Percentiles rank a stretch among this genome's conserved stretches.
These are phyloP conservation scores for Starmerella stigmatis DNA, from an alignment of 805 yeast species.

Conservation along the genomic window DNA sequence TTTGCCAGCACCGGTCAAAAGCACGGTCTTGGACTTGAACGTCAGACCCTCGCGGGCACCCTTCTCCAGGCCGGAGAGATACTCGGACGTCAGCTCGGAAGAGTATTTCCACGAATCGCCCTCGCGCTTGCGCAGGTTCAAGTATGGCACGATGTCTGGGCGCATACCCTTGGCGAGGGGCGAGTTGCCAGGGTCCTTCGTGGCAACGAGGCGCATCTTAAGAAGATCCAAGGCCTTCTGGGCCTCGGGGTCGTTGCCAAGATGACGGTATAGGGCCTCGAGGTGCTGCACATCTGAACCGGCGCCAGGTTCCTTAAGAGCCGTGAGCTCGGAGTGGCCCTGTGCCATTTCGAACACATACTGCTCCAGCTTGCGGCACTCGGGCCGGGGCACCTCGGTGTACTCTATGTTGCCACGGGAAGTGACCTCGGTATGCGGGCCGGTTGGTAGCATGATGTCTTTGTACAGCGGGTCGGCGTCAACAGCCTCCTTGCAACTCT, in stretches of 20 bases:
- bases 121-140: constrained; percentile 76
- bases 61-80: constrained; percentile 80
- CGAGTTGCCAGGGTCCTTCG: background rate
- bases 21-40: constrained; percentile 76
- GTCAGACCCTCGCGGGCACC: constrained; percentile 93
- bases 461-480: constrained; percentile 83
- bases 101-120: constrained; percentile 77
- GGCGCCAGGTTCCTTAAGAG: constrained; percentile 32
- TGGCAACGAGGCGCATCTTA: constrained; percentile 20
- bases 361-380: constrained; percentile 88
- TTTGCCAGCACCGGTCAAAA: constrained; percentile 96
- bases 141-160: constrained; percentile 78
- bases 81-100: constrained; percentile 60
- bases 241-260: constrained; percentile 22
- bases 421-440: constrained; percentile 84
- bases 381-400: constrained; percentile 75
- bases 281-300: constrained; percentile 40
- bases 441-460: constrained; percentile 88
- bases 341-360: constrained; percentile 93
- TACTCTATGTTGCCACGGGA: constrained; percentile 78
- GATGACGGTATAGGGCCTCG: constrained; percentile 26
- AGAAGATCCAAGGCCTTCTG: constrained; percentile 24
- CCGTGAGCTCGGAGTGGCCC: constrained; percentile 70
- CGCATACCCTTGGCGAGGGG: constrained; percentile 26
- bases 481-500: constrained; percentile 81